phyloP scores from a whole-genome alignment of 139 green algal species.

The Choricystis sp. region DNA sequence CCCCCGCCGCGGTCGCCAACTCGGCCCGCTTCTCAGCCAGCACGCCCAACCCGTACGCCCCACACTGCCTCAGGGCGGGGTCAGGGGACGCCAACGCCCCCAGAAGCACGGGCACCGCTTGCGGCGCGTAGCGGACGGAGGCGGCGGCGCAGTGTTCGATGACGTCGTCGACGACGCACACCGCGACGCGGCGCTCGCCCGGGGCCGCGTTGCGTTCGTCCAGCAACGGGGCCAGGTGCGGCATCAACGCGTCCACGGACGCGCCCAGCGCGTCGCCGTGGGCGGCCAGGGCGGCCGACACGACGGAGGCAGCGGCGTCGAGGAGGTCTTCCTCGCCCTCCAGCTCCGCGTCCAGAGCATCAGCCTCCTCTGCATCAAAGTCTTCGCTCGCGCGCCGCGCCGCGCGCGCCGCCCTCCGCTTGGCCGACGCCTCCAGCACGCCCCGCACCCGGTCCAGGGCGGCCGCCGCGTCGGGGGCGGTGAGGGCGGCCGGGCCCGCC shows the following conservation, averaged over 20 bases:
- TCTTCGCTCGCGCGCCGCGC: slow-evolving; percentile 49
- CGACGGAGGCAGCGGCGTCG: slow-evolving; percentile 36
- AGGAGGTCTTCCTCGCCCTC: slow-evolving; percentile 79
- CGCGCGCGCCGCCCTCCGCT: slow-evolving; percentile 39
- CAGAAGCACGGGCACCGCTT: slow-evolving; percentile 1
- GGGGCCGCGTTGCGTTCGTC: slow-evolving; percentile 17
- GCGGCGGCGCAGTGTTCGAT: slow-evolving; percentile 63
- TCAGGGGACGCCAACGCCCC: slow-evolving; percentile 48
- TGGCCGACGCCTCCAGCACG: slow-evolving; percentile 42
- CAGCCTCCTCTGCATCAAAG: slow-evolving; percentile 90
- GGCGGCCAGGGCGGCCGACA: slow-evolving; percentile 54
- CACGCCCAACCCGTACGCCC: slow-evolving; percentile 78
- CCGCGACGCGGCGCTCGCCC: slow-evolving; percentile 69
- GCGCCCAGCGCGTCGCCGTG: slow-evolving; percentile 63
- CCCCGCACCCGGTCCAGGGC: slow-evolving; percentile 6
- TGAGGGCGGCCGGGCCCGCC: slow-evolving; percentile 17
- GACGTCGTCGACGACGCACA: slow-evolving; percentile 89
- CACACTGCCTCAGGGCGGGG: slow-evolving; percentile 68
- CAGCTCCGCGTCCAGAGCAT: slow-evolving; percentile 79
- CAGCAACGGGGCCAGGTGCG: slow-evolving; percentile 41
- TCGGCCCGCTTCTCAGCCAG: slow-evolving; percentile 42
- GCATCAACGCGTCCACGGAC: slow-evolving; percentile 67
- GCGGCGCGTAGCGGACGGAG: slow-evolving; percentile 39
- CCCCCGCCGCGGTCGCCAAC: slow-evolving; percentile 28
- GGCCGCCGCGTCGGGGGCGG: slow-evolving; percentile 26